Evolutionary conservation across 176 grass and related monocot species (phyloP).

Genomic region (Aegilops longissima): DNA sequence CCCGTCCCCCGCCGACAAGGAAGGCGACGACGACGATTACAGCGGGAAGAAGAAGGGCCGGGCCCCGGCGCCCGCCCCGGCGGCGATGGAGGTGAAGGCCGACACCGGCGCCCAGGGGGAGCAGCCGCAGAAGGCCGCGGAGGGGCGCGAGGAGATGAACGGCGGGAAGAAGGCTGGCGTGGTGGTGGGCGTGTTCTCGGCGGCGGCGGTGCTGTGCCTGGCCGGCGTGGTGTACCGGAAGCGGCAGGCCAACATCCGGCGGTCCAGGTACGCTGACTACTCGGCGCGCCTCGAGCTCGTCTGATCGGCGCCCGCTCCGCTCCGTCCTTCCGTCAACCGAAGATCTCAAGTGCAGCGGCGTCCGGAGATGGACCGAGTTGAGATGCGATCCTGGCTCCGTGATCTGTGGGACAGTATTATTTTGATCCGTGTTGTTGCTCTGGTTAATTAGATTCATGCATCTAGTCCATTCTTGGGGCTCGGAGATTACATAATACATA

Average conservation of each 20-base stretch:
- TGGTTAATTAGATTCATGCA: too few species aligned
- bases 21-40: neutral
- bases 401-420: neutral
- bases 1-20: neutral
- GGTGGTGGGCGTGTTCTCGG: constrained; percentile 50
- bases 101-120: neutral
- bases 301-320: constrained; percentile 7
- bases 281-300: constrained; percentile 65
- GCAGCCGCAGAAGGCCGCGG: neutral
- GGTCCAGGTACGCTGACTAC: constrained; percentile 79
- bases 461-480: too few species aligned
- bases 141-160: constrained; percentile 19
- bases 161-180: constrained; percentile 63
- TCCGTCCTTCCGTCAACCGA: neutral
- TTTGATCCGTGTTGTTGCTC: too few species aligned
- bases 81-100: constrained; percentile 15
- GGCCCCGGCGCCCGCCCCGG: constrained; percentile 38
- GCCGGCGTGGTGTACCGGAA: constrained; percentile 56
- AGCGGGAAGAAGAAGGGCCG: neutral
- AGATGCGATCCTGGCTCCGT: neutral
- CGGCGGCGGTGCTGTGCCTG: constrained; percentile 47
- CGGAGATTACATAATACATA: too few species aligned
- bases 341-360: neutral
- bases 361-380: neutral
- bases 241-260: constrained; percentile 72